Evolutionary conservation across 2,329 filamentous ascomycete genomes (phyloP).

Genomic region (Aureobasidium vineae): DNA sequence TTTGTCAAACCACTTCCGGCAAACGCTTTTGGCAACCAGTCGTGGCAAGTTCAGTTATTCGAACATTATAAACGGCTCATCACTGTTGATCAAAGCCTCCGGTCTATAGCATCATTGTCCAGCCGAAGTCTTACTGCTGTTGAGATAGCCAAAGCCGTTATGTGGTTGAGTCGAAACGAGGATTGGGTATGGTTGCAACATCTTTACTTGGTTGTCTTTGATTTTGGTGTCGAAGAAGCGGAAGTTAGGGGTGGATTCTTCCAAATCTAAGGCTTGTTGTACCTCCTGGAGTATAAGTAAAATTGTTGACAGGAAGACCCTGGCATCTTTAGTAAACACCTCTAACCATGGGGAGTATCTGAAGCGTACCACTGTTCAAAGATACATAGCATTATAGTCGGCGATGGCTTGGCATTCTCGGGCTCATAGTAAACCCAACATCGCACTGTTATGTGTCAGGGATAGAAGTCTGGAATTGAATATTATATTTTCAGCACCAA

Average conservation of each 20-base stretch:
- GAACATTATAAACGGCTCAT: conserved; percentile 80
- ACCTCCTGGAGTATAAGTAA: not conserved
- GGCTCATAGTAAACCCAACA: too few relatives aligned
- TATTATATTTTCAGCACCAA: too few relatives aligned
- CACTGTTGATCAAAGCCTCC: conserved; percentile 67
- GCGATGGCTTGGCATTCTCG: too few relatives aligned
- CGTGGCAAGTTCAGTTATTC: conserved; percentile 69
- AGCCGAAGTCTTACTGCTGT: conserved; percentile 61
- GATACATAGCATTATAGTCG: not conserved
- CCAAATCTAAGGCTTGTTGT: not conserved
- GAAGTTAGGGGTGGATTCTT: conserved; percentile 44
- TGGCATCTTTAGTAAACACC: not conserved
- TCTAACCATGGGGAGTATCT: not conserved
- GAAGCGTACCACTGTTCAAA: not conserved
- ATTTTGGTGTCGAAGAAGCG: conserved; percentile 76
- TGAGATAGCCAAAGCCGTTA: conserved; percentile 79
- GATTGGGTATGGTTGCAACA: conserved; percentile 80
- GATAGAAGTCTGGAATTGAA: too few relatives aligned
- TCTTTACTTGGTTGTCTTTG: conserved; percentile 79
- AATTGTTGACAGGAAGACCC: not conserved
- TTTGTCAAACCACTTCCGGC: conserved; percentile 75
- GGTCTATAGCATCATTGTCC: conserved; percentile 55
- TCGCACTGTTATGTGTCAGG: too few relatives aligned
- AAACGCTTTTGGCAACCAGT: conserved; percentile 72
- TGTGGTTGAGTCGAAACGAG: conserved; percentile 68